A percentile compares a stretch with the other conserved stretches of the same genome.
Evolutionary conservation across 768 basidiomycete genomes (phyloP).

Genomic region (Hebeloma cylindrosporum): DNA sequence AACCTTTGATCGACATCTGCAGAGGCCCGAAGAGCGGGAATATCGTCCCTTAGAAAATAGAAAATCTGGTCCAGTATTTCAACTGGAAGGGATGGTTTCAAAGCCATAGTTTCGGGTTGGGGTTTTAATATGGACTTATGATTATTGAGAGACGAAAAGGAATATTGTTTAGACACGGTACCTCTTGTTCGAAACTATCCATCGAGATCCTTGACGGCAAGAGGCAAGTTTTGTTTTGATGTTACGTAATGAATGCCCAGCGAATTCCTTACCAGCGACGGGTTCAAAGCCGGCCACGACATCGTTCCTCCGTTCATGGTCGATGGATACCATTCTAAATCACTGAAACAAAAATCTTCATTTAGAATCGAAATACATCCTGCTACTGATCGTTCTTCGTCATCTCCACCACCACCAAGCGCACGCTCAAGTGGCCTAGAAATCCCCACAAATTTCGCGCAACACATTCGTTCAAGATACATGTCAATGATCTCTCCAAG

Average conservation of each 20-base stretch:
- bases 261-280: background rate
- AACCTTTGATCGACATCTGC: slow-evolving; percentile 10
- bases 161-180: too few relatives aligned
- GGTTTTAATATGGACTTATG: background rate
- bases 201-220: too few relatives aligned
- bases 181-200: too few relatives aligned
- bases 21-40: slow-evolving; percentile 9
- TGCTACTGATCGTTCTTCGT: slow-evolving; percentile 4
- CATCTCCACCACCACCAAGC: slow-evolving; percentile 6
- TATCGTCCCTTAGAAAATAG: slow-evolving; percentile 12
- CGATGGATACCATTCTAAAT: slow-evolving; percentile 15
- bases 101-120: too few relatives aligned
- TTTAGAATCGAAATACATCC: slow-evolving; percentile 16
- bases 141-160: background rate
- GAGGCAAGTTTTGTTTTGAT: too few relatives aligned
- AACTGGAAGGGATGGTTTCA: too few relatives aligned
- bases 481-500: slow-evolving; percentile 25
- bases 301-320: slow-evolving; percentile 17
- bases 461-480: slow-evolving; percentile 17
- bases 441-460: slow-evolving; percentile 9
- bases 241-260: too few relatives aligned
- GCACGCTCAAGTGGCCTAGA: slow-evolving; percentile 12
- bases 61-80: slow-evolving; percentile 17
- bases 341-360: slow-evolving; percentile 15
- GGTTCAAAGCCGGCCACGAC: background rate